Evolutionary conservation across 176 grass and related monocot genomes (phyloP), one percentile per base, ranked within the genome.

Genomic region (Carex myosuroides): DNA sequence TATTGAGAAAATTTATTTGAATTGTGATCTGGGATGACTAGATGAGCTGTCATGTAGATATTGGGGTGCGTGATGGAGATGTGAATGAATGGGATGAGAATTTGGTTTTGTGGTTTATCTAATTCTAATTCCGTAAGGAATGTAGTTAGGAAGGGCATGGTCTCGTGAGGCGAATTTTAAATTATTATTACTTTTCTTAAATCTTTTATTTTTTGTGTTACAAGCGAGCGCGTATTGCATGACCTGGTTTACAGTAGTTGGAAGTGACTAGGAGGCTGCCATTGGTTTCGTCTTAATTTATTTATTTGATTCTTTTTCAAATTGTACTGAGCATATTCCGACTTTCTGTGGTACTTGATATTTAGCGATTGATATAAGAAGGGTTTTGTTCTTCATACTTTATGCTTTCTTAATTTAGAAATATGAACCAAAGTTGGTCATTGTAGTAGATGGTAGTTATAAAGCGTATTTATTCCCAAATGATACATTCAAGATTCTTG

Each of bases 201-300:
- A 63, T 32, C 44, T 81, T 37, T 5, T 41, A 22, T 13, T 11
- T 80, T 46, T 64, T 82, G 39, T 82, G 30, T 66, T 82, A 52
- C 58, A 82, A 82, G 80, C 33, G 55, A 81, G 56, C 79, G 79
- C 79, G 79, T 81, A 42, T 81, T 7, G 58, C 80, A 82, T 83
- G 80, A 83, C 33, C 63, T 83, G 80, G 41, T 63, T 33, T 65
- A 29, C 60, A 54, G 13, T 44, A 81, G 80, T 83, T 83, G 60
- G 17, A 8, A 83, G 39, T 68, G 80, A 29, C 80, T 20, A 83
- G 13, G 42, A 65, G 61, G 61, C 62, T 65, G 42, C 57, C 79
- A 81, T 68, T 83, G 80, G 69, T 83, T 64, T 83, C n/a, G 81
- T 83, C 58, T 54, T 68, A 83, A 83, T 35, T 33, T 29, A 83